phyloP scores from a whole-genome alignment of 2,329 filamentous ascomycete species.

The Ophiognomonia clavigignenti-juglandacearum region DNA sequence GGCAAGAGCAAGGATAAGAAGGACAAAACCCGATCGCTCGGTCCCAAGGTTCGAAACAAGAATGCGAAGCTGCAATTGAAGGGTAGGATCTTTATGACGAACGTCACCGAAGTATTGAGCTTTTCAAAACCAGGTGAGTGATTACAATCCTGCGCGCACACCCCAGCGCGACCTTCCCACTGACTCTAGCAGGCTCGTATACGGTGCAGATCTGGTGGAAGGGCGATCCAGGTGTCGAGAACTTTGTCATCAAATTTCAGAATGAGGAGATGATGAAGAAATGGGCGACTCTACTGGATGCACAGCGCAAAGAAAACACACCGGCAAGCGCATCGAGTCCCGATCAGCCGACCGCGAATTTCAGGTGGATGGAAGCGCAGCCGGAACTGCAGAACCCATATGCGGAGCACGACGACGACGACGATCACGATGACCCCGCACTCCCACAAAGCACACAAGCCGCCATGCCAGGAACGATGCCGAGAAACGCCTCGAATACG shows the following conservation, averaged over 20 bases:
- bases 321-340: slow-evolving; percentile 41
- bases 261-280: slow-evolving; percentile 92
- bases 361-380: slow-evolving; percentile 72
- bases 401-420: slow-evolving; percentile 57
- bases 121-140: slow-evolving; percentile 77
- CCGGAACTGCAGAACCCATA: slow-evolving; percentile 79
- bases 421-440: slow-evolving; percentile 52
- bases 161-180: slow-evolving; percentile 15
- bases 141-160: not conserved
- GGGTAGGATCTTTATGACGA: slow-evolving; percentile 97
- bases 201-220: slow-evolving; percentile 99
- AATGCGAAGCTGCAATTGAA: slow-evolving; percentile 88
- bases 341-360: slow-evolving; percentile 61
- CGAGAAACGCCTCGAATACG: slow-evolving; percentile 67
- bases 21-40: slow-evolving; percentile 53
- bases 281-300: slow-evolving; percentile 77
- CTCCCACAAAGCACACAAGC: slow-evolving; percentile 17
- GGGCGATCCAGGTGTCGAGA: slow-evolving; percentile 90
- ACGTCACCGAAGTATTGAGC: slow-evolving; percentile 91
- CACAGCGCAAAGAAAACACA: slow-evolving; percentile 62
- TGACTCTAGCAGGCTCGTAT: slow-evolving; percentile 66
- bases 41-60: slow-evolving; percentile 55
- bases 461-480: slow-evolving; percentile 37
- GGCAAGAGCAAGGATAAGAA: slow-evolving; percentile 79
- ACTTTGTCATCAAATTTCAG: slow-evolving; percentile 89